Evolutionary conservation across 371 early-diverging fungal genomes (phyloP).

Genomic region (Parasitella parasitica): DNA sequence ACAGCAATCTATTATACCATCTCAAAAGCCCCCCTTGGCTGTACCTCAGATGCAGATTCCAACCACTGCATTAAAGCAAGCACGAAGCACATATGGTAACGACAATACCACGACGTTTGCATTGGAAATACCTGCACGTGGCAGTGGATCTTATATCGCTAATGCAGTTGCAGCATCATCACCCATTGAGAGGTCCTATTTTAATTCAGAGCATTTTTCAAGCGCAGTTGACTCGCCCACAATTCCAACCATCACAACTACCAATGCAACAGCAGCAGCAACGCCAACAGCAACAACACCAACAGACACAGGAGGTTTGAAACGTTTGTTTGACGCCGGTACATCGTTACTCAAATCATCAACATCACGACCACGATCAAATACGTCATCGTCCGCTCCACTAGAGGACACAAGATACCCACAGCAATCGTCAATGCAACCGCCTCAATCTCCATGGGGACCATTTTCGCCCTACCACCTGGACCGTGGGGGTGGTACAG

Average conservation of each 20-base stretch:
- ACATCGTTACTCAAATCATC: constrained; percentile 35
- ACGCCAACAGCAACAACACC: not conserved
- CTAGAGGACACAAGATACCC: constrained; percentile 24
- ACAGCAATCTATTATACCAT: constrained; percentile 34
- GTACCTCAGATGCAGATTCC: constrained; percentile 52
- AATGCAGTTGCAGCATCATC: constrained; percentile 4
- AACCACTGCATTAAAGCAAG: constrained; percentile 39
- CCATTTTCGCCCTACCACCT: constrained; percentile 18
- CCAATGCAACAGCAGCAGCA: no score
- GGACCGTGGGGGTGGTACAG: constrained; percentile 47
- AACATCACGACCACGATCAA: constrained; percentile 31
- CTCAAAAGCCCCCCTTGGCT: constrained; percentile 40
- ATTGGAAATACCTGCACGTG: constrained; percentile 34
- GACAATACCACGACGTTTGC: constrained; percentile 39
- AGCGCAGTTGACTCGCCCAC: not conserved
- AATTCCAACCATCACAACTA: not conserved
- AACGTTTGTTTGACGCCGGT: constrained; percentile 42
- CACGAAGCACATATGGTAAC: constrained; percentile 36
- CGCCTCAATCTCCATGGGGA: not conserved
- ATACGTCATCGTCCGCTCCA: constrained; percentile 38
- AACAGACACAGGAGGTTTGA: constrained; percentile 21
- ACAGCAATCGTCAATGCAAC: not conserved
- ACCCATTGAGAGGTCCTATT: constrained; percentile 7
- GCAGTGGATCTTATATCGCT: constrained; percentile 10
- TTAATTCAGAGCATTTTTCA: not conserved